Conservation (phyloP, 495 filamentous ascomycete genomes). For the Entonaema liquescens region DNA sequence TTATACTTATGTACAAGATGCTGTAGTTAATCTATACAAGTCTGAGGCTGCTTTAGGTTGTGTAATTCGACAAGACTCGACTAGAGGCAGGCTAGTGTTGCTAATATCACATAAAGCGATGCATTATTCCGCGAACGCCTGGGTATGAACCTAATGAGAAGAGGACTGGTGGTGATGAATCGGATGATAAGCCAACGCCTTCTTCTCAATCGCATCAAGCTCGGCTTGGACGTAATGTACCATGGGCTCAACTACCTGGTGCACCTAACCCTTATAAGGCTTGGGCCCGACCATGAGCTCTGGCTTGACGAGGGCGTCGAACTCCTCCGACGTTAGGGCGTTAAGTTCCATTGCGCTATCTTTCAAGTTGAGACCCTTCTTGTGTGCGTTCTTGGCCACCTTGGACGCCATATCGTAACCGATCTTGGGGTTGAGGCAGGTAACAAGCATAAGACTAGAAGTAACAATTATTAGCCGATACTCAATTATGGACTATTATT, state of each 20-base stretch:
- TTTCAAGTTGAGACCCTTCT: conserved; percentile 95
- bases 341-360: conserved; percentile 93
- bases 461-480: conserved; percentile 17
- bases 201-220: conserved; percentile 35
- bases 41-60: conserved; percentile 21
- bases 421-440: conserved; percentile 97
- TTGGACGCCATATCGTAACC: conserved; percentile 98
- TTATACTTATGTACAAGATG: conserved; percentile 36
- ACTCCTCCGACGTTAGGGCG: conserved; percentile 88
- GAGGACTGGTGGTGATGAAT: conserved; percentile 3
- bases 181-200: conserved; percentile 22
- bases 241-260: conserved; percentile 37
- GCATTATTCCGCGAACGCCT: background rate
- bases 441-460: conserved; percentile 92
- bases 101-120: conserved; percentile 2
- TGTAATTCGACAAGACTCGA: conserved; percentile 2
- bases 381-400: conserved; percentile 99
- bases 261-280: conserved; percentile 56
- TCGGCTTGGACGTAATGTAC: conserved; percentile 37
- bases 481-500: background rate
- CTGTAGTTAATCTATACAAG: conserved; percentile 12
- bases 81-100: background rate
- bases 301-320: conserved; percentile 88
- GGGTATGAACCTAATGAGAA: conserved; percentile 10
- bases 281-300: conserved; percentile 95